These are phyloP conservation scores for Rhododendron vialii DNA, from an alignment of 148 eudicot species.

Conservation along the genomic window DNA sequence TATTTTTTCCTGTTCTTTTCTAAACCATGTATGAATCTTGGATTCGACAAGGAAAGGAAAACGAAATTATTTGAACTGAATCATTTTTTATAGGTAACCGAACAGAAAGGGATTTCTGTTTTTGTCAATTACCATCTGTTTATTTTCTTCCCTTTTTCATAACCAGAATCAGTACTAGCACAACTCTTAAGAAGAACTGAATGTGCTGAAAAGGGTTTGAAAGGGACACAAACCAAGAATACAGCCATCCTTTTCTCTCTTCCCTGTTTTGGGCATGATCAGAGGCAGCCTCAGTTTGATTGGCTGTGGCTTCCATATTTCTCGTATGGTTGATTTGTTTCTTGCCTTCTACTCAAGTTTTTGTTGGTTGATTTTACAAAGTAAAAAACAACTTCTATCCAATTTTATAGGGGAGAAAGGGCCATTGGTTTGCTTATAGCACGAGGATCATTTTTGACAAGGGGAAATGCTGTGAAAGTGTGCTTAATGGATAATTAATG, in stretches of 20 bases:
- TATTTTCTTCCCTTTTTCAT: background rate
- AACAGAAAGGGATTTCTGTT: background rate
- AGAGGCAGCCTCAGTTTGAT: conserved; percentile 16
- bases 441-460: background rate
- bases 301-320: background rate
- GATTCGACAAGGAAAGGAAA: background rate
- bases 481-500: too few relatives aligned
- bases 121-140: background rate
- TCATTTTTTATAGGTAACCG: background rate
- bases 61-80: background rate
- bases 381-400: background rate
- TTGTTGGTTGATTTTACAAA: background rate
- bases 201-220: background rate
- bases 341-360: background rate
- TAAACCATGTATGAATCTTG: background rate
- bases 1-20: background rate
- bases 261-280: conserved; percentile 43
- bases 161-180: background rate
- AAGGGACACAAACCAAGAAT: conserved; percentile 31
- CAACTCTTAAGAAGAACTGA: background rate
- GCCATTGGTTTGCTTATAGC: background rate
- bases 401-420: background rate
- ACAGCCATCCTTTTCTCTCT: conserved; percentile 43
- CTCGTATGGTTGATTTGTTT: background rate
- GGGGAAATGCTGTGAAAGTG: background rate